Evolutionary conservation across 1,284 basidiomycete genomes (phyloP), one percentile per base, ranked within the genome.

Genomic region (Tilletia indica): DNA sequence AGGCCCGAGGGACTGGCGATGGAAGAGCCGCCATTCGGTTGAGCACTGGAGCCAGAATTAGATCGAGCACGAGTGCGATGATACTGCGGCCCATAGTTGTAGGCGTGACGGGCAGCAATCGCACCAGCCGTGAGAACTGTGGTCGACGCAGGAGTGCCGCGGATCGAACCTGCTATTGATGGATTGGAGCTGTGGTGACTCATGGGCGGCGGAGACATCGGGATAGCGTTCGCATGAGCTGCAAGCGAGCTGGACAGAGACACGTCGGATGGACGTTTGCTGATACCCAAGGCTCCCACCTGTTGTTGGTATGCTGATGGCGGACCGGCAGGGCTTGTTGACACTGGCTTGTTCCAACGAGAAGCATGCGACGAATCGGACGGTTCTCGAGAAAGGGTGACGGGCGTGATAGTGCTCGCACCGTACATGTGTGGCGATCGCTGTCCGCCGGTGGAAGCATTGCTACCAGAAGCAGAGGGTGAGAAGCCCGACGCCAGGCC

Each of bases 21-120:
- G 9, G 36, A 39, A 16, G 25, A 14, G 38, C 58, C 38, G 8
- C 58, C 58, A 11, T 64, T 38, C 34, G 34, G 61, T 4, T 14
- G 36, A 11, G 34, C 61, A 38, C 34, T 38, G 14, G 61, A 64
- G 19, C 61, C 61, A 3, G 61, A 64, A 21, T 64, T 64, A 4
- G 61, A 64, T 8, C 61, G 31, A n/a, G 36, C 61, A 21, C 61
- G 61, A 14, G 31, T 64, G 31, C 61, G 61, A 39, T 64, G 61
- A 19, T 54, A 54, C 51, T 54, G 51, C 16, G 75, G 74, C 2
- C 77, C 78, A 45, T 80, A 81, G 70, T 81, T 80, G 71, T 72
- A 31, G 38, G 72, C 76, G 2, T 76, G 77, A n/a, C 80, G 73
- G 39, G 80, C 80, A 25, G 74, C 74, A 34, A 75, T 75, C 8